A percentile compares a stretch with the other conserved stretches of the same genome.
phyloP scores from a whole-genome alignment of 176 grass and related monocot genomes.

The Neostapfia colusana region DNA sequence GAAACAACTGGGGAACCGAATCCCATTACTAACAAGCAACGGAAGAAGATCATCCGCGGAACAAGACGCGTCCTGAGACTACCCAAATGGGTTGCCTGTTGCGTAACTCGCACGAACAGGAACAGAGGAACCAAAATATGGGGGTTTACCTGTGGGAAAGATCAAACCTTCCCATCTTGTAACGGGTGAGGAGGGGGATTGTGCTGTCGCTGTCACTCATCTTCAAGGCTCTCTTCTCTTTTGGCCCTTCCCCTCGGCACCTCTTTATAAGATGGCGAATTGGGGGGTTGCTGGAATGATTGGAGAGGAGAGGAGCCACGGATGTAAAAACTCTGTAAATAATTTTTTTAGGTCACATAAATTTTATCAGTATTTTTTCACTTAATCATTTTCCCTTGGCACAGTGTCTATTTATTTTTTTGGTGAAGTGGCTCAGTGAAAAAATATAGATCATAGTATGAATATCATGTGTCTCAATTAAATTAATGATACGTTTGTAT shows the following conservation, averaged over 20 bases:
- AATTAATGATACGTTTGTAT: too few species aligned
- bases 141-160: conserved; percentile 49
- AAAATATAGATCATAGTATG: too few species aligned
- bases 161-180: conserved; percentile 61
- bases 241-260: neutral
- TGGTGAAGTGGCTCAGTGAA: too few species aligned
- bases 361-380: too few species aligned
- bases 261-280: neutral
- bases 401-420: too few species aligned
- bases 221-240: neutral
- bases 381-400: too few species aligned
- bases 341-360: too few species aligned
- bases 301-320: neutral
- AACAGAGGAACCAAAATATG: neutral
- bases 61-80: neutral
- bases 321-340: too few species aligned
- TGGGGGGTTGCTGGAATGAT: neutral
- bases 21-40: neutral
- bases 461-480: too few species aligned
- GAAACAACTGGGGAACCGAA: neutral
- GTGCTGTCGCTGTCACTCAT: conserved; percentile 15
- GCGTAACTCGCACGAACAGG: conserved; percentile 8
- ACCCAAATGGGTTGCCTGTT: conserved; percentile 1
- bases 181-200: conserved; percentile 42
- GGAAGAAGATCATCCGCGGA: neutral